Evolutionary conservation across 352 stramenopile species (phyloP).

Genomic region (Phytophthora podocarpi): DNA sequence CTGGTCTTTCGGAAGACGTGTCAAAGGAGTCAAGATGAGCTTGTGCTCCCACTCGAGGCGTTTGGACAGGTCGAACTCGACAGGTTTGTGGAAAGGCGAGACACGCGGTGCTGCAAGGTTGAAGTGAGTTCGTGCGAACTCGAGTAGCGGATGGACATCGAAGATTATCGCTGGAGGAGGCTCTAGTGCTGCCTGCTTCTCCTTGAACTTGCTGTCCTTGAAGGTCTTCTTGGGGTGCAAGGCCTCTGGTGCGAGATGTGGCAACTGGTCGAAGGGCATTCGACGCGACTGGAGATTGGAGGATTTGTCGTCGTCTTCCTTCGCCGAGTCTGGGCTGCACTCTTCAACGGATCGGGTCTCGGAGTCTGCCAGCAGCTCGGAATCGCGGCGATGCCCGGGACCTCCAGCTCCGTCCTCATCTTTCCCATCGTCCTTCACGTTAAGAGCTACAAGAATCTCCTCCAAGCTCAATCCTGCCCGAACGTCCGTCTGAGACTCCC

Average conservation of each 20-base stretch:
- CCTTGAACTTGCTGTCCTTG: constrained; percentile 12
- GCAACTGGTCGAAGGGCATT: constrained; percentile 23
- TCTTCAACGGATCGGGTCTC: constrained; percentile 3
- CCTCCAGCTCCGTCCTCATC: neutral
- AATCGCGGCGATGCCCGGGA: too few relatives aligned
- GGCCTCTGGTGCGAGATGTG: constrained; percentile 12
- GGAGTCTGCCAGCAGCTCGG: neutral
- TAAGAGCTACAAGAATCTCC: constrained; percentile 18
- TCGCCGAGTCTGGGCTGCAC: neutral
- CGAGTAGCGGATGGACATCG: constrained; percentile 47
- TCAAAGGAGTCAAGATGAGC: constrained; percentile 56
- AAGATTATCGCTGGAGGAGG: constrained; percentile 4
- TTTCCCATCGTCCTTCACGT: neutral
- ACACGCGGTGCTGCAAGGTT: constrained; percentile 26
- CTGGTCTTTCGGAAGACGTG: constrained; percentile 51
- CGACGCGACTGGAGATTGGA: neutral
- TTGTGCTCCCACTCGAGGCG: constrained; percentile 68
- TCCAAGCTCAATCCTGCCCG: constrained; percentile 2
- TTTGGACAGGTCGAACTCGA: constrained; percentile 51
- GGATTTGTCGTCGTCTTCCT: neutral
- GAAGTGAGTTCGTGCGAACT: constrained; percentile 47
- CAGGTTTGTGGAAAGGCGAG: constrained; percentile 29
- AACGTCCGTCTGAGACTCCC: constrained; percentile 13
- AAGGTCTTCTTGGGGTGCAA: constrained; percentile 21
- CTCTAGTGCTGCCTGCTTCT: constrained; percentile 12